These are phyloP conservation scores for Candida sphagnicola DNA, from an alignment of 805 yeast species.

Conservation along the genomic window DNA sequence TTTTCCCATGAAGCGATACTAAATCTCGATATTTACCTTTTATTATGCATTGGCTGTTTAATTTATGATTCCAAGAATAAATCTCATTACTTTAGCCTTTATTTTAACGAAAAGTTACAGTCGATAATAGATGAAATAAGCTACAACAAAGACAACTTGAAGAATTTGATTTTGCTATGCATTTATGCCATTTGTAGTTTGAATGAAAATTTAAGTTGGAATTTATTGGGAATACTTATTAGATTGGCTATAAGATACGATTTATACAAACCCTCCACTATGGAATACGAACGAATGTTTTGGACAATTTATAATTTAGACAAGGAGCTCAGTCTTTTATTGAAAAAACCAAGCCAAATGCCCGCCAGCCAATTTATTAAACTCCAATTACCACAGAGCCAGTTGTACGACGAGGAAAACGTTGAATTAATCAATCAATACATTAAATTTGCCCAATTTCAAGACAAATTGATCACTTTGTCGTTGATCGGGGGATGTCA, in stretches of 20 bases:
- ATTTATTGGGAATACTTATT: slow-evolving; percentile 30
- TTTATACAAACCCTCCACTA: slow-evolving; percentile 11
- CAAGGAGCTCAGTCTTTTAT: slow-evolving; percentile 32
- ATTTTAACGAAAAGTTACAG: slow-evolving; percentile 31
- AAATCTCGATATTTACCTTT: slow-evolving; percentile 33
- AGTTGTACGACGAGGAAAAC: slow-evolving; percentile 20
- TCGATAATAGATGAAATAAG: slow-evolving; percentile 30
- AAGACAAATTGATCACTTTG: slow-evolving; percentile 19
- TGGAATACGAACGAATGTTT: slow-evolving; percentile 17
- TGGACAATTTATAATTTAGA: slow-evolving; percentile 39
- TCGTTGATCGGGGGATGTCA: slow-evolving; percentile 2
- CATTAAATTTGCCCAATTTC: slow-evolving; percentile 16
- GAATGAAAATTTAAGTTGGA: slow-evolving; percentile 29
- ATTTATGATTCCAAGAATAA: slow-evolving; percentile 26
- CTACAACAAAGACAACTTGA: slow-evolving; percentile 22
- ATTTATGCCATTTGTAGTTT: slow-evolving; percentile 27
- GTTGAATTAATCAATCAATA: slow-evolving; percentile 16
- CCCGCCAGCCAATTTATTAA: slow-evolving; percentile 21
- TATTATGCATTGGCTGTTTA: slow-evolving; percentile 37
- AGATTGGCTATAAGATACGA: slow-evolving; percentile 21
- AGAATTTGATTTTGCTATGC: slow-evolving; percentile 27
- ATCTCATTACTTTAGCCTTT: slow-evolving; percentile 17
- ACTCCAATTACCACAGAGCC: slow-evolving; percentile 12
- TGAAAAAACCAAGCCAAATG: slow-evolving; percentile 32
- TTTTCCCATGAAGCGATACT: slow-evolving; percentile 34